Base-by-base conservation (phyloP, 306 rosid species). In the Dalbergia oliveri region DNA sequence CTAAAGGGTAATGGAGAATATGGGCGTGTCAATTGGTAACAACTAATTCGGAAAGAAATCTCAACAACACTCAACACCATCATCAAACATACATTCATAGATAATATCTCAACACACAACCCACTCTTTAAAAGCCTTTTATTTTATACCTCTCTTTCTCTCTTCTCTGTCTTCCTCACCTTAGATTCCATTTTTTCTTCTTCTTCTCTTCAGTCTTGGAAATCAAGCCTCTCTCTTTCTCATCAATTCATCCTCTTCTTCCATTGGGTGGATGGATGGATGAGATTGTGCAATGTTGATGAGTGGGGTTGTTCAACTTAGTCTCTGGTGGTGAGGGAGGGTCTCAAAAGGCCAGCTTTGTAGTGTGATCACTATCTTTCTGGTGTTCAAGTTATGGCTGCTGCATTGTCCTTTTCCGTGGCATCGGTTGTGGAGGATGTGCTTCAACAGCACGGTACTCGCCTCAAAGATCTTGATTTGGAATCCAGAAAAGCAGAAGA, bases 391-490 rank as follows among this genome's bases (percentile, higher is more conserved):
- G 43, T 65, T 63, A 58, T 87, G 85, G 88, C 89, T 44, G 66
- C 39, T 69, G 33, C 93, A 75, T 61, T 89, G 39, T 91, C 89
- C 53, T 90, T 91, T 81, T 93, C 99, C n/a, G 97, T 91, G 34
- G 90, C 93, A 34, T 89, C 97, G 11, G 76, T 94, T 75, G 91
- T 95, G 86, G 96, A 95, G 76, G 91, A 95, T 76, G 97, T 95
- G 74, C 99, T 95, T 65, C 96, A 91, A 66, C 97, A 90, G 73
- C 97, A 95, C 18, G 93, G 96, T 11, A 79, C 72, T 84, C 88
- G 91, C 14, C 85, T 69, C 86, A 80, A 90, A 53, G 95, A 85
- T 83, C 93, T 95, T 61, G 95, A 93, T 89, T 91, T 91, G 83
- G 96, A 89, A 73, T 91, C 86, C 37, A 87, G 98, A 50, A 90